Evolutionary conservation across 1,139 yeast genomes (phyloP).

Genomic region (Nematodospora anomalae): DNA sequence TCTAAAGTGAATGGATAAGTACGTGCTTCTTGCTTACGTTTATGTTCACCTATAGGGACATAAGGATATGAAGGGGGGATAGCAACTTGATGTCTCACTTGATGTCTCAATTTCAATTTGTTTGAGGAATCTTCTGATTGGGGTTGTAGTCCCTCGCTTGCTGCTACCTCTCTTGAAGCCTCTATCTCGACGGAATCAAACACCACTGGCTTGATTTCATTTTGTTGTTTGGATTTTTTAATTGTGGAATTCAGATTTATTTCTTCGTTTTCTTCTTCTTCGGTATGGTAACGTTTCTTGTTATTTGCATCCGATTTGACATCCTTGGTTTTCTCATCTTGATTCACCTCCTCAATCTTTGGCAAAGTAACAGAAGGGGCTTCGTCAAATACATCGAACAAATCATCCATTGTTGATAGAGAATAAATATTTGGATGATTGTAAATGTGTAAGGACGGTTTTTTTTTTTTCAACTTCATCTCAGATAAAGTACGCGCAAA

Average conservation of each 20-base stretch:
- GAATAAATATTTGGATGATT: too few species aligned
- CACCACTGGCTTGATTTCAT: constrained; percentile 62
- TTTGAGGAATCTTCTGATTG: constrained; percentile 42
- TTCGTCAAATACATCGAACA: constrained; percentile 70
- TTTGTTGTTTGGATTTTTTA: constrained; percentile 20
- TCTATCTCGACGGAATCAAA: constrained; percentile 90
- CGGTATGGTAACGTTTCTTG: constrained; percentile 11
- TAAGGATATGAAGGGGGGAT: constrained; percentile 90
- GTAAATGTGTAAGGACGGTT: too few species aligned
- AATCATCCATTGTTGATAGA: constrained; percentile 42
- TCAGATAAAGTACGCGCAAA: too few species aligned
- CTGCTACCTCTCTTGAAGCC: constrained; percentile 83
- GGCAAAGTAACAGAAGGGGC: constrained; percentile 43
- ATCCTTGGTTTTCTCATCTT: constrained; percentile 14
- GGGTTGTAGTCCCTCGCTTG: constrained; percentile 66
- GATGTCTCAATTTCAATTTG: constrained; percentile 78
- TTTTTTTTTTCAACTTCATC: not conserved
- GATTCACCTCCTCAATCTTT: constrained; percentile 15
- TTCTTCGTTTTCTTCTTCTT: constrained; percentile 11
- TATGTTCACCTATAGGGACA: constrained; percentile 84
- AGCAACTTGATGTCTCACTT: constrained; percentile 97
- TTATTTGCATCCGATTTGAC: constrained; percentile 7
- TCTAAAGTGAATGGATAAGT: constrained; percentile 89
- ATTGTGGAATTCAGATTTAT: constrained; percentile 11
- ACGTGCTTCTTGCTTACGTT: constrained; percentile 71